These are phyloP conservation scores for Capronia epimyces DNA, from an alignment of 2,329 filamentous ascomycete species.

Conservation along the genomic window DNA sequence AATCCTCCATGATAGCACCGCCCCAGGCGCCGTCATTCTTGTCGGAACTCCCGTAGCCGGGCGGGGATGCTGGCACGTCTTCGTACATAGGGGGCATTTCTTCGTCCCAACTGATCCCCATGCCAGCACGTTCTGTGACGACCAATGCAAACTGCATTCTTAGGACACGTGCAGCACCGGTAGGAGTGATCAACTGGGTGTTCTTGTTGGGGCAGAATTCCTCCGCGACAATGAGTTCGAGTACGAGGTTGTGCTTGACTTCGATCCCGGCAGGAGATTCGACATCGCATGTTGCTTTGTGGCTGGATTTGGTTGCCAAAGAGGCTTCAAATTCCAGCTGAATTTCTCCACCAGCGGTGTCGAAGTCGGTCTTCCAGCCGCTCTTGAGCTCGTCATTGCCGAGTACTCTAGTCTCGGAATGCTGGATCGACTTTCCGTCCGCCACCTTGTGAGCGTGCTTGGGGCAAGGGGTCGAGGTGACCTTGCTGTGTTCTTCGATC, in stretches of 20 bases:
- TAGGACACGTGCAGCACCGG: conserved; percentile 82
- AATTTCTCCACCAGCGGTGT: conserved; percentile 63
- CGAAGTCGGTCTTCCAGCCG: conserved; percentile 83
- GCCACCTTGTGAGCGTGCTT: conserved; percentile 66
- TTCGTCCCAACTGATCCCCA: conserved; percentile 95
- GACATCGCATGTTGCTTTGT: conserved; percentile 70
- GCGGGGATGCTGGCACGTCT: conserved; percentile 82
- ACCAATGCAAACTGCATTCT: conserved; percentile 83
- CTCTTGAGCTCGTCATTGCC: conserved; percentile 74
- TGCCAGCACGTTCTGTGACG: conserved; percentile 75
- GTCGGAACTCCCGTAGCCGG: conserved; percentile 53
- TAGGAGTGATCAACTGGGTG: conserved; percentile 71
- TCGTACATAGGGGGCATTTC: conserved; percentile 91
- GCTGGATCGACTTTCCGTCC: conserved; percentile 63
- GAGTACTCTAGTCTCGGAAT: conserved; percentile 70
- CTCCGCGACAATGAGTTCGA: conserved; percentile 91
- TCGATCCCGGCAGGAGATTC: conserved; percentile 68
- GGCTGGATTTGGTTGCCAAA: conserved; percentile 49
- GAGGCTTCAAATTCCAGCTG: conserved; percentile 71
- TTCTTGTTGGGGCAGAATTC: conserved; percentile 70
- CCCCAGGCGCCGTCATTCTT: conserved; percentile 33
- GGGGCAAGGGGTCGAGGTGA: conserved; percentile 70
- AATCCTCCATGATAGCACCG: conserved; percentile 44
- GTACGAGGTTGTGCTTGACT: conserved; percentile 76
- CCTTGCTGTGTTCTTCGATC: conserved; percentile 80